These are phyloP conservation scores for Nitzschia sp. DNA, from an alignment of 108 stramenopile genomes.

Conservation along the genomic window DNA sequence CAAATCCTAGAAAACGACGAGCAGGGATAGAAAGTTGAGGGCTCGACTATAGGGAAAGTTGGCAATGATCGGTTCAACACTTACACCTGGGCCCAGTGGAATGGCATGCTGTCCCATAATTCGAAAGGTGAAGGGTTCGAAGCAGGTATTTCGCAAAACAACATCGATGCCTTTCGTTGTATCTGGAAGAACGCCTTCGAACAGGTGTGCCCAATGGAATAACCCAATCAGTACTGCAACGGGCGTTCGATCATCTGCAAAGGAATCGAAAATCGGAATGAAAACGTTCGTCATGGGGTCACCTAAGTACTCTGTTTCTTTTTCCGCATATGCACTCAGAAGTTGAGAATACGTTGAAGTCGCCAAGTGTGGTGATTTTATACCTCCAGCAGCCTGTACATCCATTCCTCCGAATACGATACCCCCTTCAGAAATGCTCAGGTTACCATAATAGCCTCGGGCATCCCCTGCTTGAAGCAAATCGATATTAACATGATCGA, in stretches of 20 bases:
- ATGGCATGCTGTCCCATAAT: neutral
- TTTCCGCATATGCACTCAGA: neutral
- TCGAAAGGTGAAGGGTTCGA: conserved; percentile 2
- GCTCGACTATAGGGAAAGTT: neutral
- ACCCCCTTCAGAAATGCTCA: neutral
- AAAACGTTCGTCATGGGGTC: conserved; percentile 8
- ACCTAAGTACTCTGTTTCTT: conserved; percentile 10
- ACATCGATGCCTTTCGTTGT: conserved; percentile 5
- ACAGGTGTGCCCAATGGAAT: conserved; percentile 14
- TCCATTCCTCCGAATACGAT: conserved; percentile 15
- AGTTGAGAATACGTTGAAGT: conserved; percentile 8
- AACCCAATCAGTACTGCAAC: neutral
- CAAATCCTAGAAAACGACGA: neutral
- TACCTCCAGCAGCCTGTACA: conserved; percentile 1
- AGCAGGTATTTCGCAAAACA: conserved; percentile 7
- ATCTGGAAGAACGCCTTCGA: neutral
- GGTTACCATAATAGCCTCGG: neutral
- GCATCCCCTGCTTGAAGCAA: neutral
- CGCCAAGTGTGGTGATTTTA: neutral
- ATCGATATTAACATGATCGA: conserved; percentile 8
- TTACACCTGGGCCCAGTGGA: conserved; percentile 8
- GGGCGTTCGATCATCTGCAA: neutral
- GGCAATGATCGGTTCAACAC: neutral
- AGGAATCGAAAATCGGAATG: conserved; percentile 23
- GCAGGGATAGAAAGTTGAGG: neutral